phyloP scores from a whole-genome alignment of 306 rosid genomes.

The Cicer arietinum region DNA sequence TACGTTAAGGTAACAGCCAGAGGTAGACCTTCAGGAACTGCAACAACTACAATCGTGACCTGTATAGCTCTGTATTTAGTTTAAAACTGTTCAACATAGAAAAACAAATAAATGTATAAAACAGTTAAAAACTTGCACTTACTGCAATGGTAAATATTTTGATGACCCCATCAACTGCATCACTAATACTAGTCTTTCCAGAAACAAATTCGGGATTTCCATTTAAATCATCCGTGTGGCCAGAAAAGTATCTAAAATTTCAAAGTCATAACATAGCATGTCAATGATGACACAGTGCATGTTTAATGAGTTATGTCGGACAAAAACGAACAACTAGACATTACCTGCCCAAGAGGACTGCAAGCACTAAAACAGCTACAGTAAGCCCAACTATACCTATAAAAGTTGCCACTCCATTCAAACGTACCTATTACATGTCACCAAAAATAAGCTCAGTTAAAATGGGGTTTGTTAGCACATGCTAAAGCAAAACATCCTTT shows the following conservation, averaged over 20 bases:
- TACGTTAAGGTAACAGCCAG: slow-evolving; percentile 98
- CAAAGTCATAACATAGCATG: slow-evolving; percentile 40
- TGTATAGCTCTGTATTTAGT: slow-evolving; percentile 58
- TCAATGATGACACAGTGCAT: slow-evolving; percentile 39
- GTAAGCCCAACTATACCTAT: slow-evolving; percentile 93
- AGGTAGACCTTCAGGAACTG: slow-evolving; percentile 99
- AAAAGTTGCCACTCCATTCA: slow-evolving; percentile 98
- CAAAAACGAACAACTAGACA: slow-evolving; percentile 22
- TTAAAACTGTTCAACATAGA: slow-evolving; percentile 25
- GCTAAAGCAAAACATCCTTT: slow-evolving; percentile 39
- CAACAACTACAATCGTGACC: slow-evolving; percentile 99
- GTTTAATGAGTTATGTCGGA: slow-evolving; percentile 17
- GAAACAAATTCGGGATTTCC: slow-evolving; percentile 58
- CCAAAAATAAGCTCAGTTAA: slow-evolving; percentile 37
- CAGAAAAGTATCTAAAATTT: slow-evolving; percentile 77
- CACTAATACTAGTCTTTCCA: slow-evolving; percentile 65
- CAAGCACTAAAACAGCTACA: slow-evolving; percentile 82
- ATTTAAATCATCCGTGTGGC: slow-evolving; percentile 55
- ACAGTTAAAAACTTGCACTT: slow-evolving; percentile 54
- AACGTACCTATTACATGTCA: slow-evolving; percentile 76
- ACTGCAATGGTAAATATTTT: slow-evolving; percentile 94
- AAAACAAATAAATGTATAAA: neutral
- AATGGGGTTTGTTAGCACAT: neutral
- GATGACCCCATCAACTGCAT: slow-evolving; percentile 66
- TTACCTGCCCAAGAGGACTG: slow-evolving; percentile 85